Percentiles rank a stretch among this genome's conserved stretches.
These are phyloP conservation scores for Cucumis hystrix DNA, from an alignment of 306 rosid species.

Conservation along the genomic window DNA sequence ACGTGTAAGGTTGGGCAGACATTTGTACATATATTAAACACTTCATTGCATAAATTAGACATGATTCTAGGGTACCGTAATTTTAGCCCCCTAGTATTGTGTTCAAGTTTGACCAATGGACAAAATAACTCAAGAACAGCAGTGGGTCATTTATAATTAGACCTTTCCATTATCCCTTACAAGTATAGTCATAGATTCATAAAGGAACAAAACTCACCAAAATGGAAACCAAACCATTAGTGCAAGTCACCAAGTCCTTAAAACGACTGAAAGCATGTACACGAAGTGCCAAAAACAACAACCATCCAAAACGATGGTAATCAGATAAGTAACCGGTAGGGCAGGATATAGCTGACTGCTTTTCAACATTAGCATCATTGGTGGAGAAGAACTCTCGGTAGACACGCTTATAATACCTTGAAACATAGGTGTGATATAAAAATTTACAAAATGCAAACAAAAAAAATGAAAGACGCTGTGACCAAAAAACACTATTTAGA, in stretches of 20 bases:
- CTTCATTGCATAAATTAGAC: background rate
- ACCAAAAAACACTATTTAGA: background rate
- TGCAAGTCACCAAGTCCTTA: constrained; percentile 84
- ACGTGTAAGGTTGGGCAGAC: background rate
- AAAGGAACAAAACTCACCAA: constrained; percentile 47
- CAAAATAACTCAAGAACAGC: background rate
- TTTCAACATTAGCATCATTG: constrained; percentile 38
- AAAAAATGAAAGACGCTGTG: background rate
- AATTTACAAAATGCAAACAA: background rate
- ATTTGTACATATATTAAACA: background rate
- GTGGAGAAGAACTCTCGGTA: constrained; percentile 66
- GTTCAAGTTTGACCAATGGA: background rate
- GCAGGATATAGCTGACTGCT: constrained; percentile 18
- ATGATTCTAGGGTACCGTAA: background rate
- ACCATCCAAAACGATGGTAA: constrained; percentile 96
- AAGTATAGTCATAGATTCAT: background rate
- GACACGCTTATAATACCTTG: constrained; percentile 76
- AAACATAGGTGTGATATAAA: background rate
- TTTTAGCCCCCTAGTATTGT: background rate
- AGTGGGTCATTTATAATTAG: background rate
- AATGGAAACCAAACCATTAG: constrained; percentile 76
- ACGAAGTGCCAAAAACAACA: constrained; percentile 92
- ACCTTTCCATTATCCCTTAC: background rate
- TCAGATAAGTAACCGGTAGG: constrained; percentile 40
- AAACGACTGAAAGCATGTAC: constrained; percentile 83